Percentiles rank a stretch among this genome's conserved stretches.
These are phyloP conservation scores for Ploettnerulaceae sp. DNA, from an alignment of 2,329 filamentous ascomycete genomes.

Conservation along the genomic window DNA sequence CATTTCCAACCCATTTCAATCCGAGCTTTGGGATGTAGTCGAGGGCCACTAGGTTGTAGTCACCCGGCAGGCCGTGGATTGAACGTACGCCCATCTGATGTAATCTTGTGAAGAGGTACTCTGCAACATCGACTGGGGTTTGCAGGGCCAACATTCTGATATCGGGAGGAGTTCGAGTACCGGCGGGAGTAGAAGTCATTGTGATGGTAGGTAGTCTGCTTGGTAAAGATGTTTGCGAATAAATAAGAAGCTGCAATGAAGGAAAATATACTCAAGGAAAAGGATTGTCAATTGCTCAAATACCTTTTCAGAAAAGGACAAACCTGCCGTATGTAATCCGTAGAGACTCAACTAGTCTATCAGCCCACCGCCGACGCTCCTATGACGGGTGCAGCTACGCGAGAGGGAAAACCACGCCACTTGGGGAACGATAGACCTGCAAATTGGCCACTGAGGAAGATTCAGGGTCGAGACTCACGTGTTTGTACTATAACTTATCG, in stretches of 20 bases:
- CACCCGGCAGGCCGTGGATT: conserved; percentile 65
- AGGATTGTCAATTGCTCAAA: not conserved
- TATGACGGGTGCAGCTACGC: conserved; percentile 13
- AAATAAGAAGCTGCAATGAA: too few species aligned
- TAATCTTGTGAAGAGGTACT: conserved; percentile 63
- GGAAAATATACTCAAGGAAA: not conserved
- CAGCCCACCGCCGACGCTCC: conserved; percentile 15
- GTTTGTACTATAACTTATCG: not conserved
- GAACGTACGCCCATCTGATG: conserved; percentile 60
- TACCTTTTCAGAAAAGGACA: not conserved
- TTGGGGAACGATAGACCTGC: not conserved
- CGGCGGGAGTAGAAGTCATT: conserved; percentile 25
- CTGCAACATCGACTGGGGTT: conserved; percentile 49
- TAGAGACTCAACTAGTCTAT: not conserved
- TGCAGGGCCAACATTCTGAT: conserved; percentile 40
- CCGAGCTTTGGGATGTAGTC: conserved; percentile 58
- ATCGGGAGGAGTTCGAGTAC: conserved; percentile 25
- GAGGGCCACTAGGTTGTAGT: conserved; percentile 66
- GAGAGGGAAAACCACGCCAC: conserved; percentile 12
- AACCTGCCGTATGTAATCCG: conserved; percentile 2
- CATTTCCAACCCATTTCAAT: conserved; percentile 62
- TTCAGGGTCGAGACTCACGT: conserved; percentile 4
- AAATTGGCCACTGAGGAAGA: not conserved
- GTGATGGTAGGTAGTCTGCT: conserved; percentile 19
- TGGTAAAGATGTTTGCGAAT: not conserved